These are phyloP conservation scores for Ampelomyces quisqualis DNA, from an alignment of 2,329 filamentous ascomycete species.

Conservation along the genomic window DNA sequence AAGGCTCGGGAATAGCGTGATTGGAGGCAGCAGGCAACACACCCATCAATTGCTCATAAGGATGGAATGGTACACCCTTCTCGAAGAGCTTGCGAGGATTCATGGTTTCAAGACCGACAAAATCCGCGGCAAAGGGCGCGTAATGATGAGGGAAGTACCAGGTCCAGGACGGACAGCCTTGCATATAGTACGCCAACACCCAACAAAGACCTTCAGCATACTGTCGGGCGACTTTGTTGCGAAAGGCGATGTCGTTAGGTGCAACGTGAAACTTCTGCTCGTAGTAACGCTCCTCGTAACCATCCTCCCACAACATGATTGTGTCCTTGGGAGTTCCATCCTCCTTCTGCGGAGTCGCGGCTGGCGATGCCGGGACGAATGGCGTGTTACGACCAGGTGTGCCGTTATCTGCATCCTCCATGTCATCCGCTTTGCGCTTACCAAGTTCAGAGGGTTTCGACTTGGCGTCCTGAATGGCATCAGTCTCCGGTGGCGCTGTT, in stretches of 20 bases:
- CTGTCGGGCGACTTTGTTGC: constrained; percentile 81
- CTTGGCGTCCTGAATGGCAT: too few relatives aligned
- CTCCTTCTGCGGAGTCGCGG: constrained; percentile 44
- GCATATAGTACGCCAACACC: constrained; percentile 96
- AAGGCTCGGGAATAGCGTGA: constrained; percentile 83
- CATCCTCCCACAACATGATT: constrained; percentile 90
- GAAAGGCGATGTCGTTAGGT: constrained; percentile 78
- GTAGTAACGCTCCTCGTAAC: constrained; percentile 94
- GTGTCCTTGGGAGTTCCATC: constrained; percentile 73
- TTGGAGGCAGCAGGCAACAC: constrained; percentile 91
- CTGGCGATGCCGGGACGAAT: constrained; percentile 48
- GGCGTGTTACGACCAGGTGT: constrained; percentile 63
- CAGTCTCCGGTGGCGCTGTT: constrained; percentile 27
- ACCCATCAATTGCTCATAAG: constrained; percentile 98
- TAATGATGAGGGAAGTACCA: constrained; percentile 99
- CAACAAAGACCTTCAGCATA: constrained; percentile 94
- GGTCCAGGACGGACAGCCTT: constrained; percentile 97
- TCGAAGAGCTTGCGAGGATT: constrained; percentile 69
- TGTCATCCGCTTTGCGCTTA: constrained; percentile 75
- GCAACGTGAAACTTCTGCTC: constrained; percentile 91
- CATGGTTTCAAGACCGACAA: constrained; percentile 78
- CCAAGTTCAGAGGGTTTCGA: constrained; percentile 53
- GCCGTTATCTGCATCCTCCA: constrained; percentile 62
- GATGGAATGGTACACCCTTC: constrained; percentile 80
- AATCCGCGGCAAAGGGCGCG: constrained; percentile 94